Percentiles rank a stretch among this genome's conserved stretches.
phyloP scores from a whole-genome alignment of 495 filamentous ascomycete species.

The Lasiosphaeris hirsuta region DNA sequence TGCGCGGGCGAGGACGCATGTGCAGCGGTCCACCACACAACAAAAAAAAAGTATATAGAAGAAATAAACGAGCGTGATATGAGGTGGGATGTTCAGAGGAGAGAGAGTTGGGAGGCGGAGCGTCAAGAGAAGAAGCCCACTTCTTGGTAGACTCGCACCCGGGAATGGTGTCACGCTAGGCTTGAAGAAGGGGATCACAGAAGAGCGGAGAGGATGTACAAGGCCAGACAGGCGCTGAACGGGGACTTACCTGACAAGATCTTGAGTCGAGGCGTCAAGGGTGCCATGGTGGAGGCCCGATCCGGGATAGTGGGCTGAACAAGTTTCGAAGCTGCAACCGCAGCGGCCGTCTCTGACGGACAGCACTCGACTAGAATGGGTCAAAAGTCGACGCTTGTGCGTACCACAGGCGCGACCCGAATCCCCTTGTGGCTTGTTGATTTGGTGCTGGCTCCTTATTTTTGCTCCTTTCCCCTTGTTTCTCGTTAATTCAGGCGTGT shows the following conservation, averaged over 20 bases:
- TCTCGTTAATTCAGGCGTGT: conserved; percentile 4
- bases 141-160: conserved; percentile 24
- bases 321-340: conserved; percentile 34
- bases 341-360: conserved; percentile 24
- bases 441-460: conserved; percentile 7
- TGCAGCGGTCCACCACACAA: conserved; percentile 29
- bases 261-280: conserved; percentile 52
- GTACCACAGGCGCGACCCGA: conserved; percentile 18
- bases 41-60: conserved; percentile 8
- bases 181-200: conserved; percentile 29
- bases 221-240: conserved; percentile 23
- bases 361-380: conserved; percentile 27
- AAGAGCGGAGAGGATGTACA: conserved; percentile 26
- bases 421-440: conserved; percentile 16
- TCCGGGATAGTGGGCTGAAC: conserved; percentile 39
- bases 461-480: conserved; percentile 5
- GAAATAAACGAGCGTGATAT: conserved; percentile 37
- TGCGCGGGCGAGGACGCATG: conserved; percentile 34
- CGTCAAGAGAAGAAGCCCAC: conserved; percentile 24
- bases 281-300: conserved; percentile 47
- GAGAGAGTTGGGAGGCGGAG: conserved; percentile 33
- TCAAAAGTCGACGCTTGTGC: conserved; percentile 20
- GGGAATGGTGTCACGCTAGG: conserved; percentile 31
- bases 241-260: conserved; percentile 49
- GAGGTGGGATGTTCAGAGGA: conserved; percentile 20